These are phyloP conservation scores for Camelina sativa DNA, from an alignment of 345 rosid species.

Conservation along the genomic window DNA sequence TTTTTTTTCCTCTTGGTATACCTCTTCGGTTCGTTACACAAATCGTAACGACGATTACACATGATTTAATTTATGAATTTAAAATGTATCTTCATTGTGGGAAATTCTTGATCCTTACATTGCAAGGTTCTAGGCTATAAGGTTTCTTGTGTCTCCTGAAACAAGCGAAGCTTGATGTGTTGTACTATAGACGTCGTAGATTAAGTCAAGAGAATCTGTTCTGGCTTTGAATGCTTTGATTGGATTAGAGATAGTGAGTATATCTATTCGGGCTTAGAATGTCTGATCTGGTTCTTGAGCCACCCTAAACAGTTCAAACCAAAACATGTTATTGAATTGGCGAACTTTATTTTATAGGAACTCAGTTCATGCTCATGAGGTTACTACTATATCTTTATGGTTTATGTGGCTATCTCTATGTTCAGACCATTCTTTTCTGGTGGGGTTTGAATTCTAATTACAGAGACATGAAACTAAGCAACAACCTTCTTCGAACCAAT, in stretches of 20 bases:
- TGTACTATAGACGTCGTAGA: neutral
- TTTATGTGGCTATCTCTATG: neutral
- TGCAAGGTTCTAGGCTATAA: slow-evolving; percentile 8
- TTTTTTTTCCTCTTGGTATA: neutral
- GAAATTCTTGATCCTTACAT: neutral
- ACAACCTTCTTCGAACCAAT: neutral
- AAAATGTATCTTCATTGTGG: neutral
- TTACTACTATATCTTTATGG: neutral
- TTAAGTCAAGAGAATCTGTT: neutral
- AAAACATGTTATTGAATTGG: neutral
- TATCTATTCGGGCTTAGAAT: neutral
- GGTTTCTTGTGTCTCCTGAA: slow-evolving; percentile 14
- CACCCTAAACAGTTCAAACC: neutral
- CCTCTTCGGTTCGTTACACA: neutral
- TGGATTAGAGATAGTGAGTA: neutral
- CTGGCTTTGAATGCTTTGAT: neutral
- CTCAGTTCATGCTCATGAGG: neutral
- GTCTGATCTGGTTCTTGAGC: neutral
- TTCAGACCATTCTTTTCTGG: neutral
- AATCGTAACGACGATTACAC: neutral
- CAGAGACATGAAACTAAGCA: neutral
- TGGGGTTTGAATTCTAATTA: neutral
- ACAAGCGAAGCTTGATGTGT: neutral
- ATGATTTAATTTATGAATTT: neutral
- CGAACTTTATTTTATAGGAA: neutral